Evolutionary conservation across 192 early-diverging fungal species (phyloP), one percentile per base, ranked within the genome.

Genomic region (Thamnidium elegans): DNA sequence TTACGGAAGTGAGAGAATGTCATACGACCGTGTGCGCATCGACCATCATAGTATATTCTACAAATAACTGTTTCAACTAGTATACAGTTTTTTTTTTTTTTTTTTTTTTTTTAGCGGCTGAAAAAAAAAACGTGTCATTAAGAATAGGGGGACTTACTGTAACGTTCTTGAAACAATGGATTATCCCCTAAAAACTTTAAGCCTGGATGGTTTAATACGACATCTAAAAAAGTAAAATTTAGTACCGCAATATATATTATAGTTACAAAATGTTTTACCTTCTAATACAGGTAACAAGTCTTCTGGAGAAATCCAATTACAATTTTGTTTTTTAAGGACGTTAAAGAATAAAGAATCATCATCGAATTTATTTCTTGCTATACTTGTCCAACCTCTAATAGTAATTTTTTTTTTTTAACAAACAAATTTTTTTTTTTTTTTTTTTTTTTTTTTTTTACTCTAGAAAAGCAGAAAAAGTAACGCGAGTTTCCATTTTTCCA

Each of bases 61-160:
- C 90, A 86, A 39, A 93, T 85, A 8, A 98, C 94, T 3, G 94
- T 96, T 64, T 97, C 94, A 23, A 89, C 90, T 83, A 62, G 17
- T 46, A 63, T 55, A n/a, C 30, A 6, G 52, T 50, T 43, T 84
- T 68, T 53, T 46, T 44, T 8, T 21, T 15, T 19, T 51, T 55
- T 55, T 19, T 45, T 43, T 55, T 20, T 32, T 31, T 50, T 55
- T 46, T 43, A 39, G 21, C 9, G 59, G 34, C 55, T 61, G 45
- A 47, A 58, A 46, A 47, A 67, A 7, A 30, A 8, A 36, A 7
- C 52, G 7, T 50, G 5, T 19, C 6, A 44, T 36, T 14, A 21
- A 32, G 44, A n/a, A 23, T 58, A 65, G 45, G 10, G 30, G 19
- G 72, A 58, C 77, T 59, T 82, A 91, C 90, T 75, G 63, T 96